phyloP scores from a whole-genome alignment of 768 basidiomycete genomes.

The Serendipita vermifera region DNA sequence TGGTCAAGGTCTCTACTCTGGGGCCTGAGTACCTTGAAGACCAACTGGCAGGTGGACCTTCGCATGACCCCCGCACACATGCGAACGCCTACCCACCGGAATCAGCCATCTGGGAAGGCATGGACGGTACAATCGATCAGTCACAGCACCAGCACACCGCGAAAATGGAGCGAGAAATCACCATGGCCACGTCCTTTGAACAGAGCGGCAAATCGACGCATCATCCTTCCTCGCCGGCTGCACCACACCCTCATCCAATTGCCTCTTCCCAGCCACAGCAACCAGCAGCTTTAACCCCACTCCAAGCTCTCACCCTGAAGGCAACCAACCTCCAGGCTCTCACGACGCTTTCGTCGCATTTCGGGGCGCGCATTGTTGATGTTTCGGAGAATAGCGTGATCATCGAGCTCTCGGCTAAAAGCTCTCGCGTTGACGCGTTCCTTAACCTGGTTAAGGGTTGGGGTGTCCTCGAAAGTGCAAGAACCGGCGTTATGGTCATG shows the following conservation, averaged over 20 bases:
- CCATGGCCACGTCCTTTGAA: slow-evolving; percentile 69
- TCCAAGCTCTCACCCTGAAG: slow-evolving; percentile 77
- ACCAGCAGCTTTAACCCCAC: slow-evolving; percentile 45
- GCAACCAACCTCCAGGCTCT: slow-evolving; percentile 86
- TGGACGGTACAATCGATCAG: slow-evolving; percentile 13
- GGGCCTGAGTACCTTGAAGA: slow-evolving; percentile 95
- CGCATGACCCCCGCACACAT: slow-evolving; percentile 53
- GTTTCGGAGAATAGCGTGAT: slow-evolving; percentile 91
- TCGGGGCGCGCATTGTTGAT: slow-evolving; percentile 87
- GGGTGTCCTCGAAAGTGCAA: slow-evolving; percentile 87
- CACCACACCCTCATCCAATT: slow-evolving; percentile 24
- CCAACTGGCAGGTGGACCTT: slow-evolving; percentile 74
- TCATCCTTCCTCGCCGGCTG: slow-evolving; percentile 26
- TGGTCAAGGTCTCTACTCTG: slow-evolving; percentile 93
- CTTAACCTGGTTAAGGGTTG: slow-evolving; percentile 83
- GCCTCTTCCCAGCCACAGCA: slow-evolving; percentile 15
- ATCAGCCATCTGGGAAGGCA: slow-evolving; percentile 12
- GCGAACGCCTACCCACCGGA: slow-evolving; percentile 17
- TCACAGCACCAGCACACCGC: slow-evolving; percentile 20
- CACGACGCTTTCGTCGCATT: slow-evolving; percentile 69
- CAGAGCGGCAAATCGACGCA: slow-evolving; percentile 23
- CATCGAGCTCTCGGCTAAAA: slow-evolving; percentile 90
- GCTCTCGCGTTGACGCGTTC: slow-evolving; percentile 83
- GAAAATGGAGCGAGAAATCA: slow-evolving; percentile 58
- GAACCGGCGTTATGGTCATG: slow-evolving; percentile 97